phyloP scores from a whole-genome alignment of 768 basidiomycete genomes.

The Russula ochroleuca region DNA sequence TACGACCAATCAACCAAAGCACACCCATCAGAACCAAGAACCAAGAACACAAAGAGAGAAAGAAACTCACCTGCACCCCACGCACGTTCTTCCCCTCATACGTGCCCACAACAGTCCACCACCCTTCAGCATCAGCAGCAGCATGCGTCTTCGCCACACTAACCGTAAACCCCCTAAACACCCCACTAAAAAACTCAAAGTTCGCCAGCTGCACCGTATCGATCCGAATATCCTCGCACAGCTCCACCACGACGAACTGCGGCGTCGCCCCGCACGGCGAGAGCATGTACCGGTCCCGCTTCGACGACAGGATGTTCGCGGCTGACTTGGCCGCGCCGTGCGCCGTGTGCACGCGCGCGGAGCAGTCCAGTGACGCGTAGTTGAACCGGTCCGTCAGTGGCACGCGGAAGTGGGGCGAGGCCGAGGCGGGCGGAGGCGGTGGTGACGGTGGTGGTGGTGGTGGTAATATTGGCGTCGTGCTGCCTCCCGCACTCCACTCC shows the following conservation, averaged over 20 bases:
- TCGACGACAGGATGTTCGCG: constrained; percentile 78
- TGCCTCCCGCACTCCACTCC: neutral
- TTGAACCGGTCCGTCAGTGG: constrained; percentile 88
- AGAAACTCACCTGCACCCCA: constrained; percentile 72
- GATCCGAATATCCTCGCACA: constrained; percentile 96
- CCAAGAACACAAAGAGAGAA: neutral
- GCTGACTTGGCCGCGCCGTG: constrained; percentile 80
- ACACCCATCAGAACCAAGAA: too few species aligned
- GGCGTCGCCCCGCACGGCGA: constrained; percentile 69
- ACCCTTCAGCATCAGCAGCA: constrained; percentile 38
- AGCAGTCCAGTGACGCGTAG: constrained; percentile 90
- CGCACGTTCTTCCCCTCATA: constrained; percentile 86
- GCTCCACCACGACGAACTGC: constrained; percentile 88
- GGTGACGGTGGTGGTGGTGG: neutral
- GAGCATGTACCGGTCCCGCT: constrained; percentile 95
- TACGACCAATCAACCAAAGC: constrained; percentile 30
- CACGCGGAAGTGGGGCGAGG: constrained; percentile 58
- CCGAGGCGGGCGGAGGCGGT: constrained; percentile 25
- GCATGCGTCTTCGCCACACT: constrained; percentile 55
- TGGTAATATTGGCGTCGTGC: neutral
- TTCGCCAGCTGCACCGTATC: constrained; percentile 96
- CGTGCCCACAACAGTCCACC: constrained; percentile 66
- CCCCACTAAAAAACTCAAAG: constrained; percentile 96
- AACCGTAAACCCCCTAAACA: constrained; percentile 88
- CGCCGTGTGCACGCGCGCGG: constrained; percentile 82